These are phyloP conservation scores for Globisporangium abappressorium DNA, from an alignment of 352 stramenopile genomes.

Conservation along the genomic window DNA sequence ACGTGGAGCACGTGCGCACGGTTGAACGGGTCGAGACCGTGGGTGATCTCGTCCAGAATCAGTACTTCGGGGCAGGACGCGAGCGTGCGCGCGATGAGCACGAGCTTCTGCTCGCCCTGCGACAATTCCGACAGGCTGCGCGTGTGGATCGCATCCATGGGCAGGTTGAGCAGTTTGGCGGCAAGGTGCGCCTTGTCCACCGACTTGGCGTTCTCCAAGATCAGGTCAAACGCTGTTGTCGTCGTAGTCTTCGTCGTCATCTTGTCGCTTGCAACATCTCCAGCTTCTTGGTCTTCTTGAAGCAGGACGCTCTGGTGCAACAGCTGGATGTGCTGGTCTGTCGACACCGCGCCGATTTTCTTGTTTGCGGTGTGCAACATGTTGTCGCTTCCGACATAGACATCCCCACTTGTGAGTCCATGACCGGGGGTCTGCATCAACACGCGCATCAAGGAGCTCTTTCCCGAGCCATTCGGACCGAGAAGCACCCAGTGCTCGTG, in stretches of 20 bases:
- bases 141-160: conserved; percentile 22
- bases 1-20: conserved; percentile 72
- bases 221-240: conserved; percentile 31
- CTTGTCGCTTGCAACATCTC: conserved; percentile 11
- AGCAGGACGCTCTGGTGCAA: conserved; percentile 39
- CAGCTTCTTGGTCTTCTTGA: conserved; percentile 2
- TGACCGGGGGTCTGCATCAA: conserved; percentile 60
- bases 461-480: conserved; percentile 71
- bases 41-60: conserved; percentile 91
- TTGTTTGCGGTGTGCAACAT: conserved; percentile 4
- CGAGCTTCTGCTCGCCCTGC: conserved; percentile 91
- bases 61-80: conserved; percentile 71
- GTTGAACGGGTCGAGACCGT: conserved; percentile 88
- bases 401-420: conserved; percentile 39
- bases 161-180: conserved; percentile 35
- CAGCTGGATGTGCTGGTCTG: conserved; percentile 87
- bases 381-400: conserved; percentile 27
- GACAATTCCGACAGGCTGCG: conserved; percentile 74
- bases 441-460: conserved; percentile 75
- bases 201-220: conserved; percentile 41
- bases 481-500: conserved; percentile 69
- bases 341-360: conserved; percentile 79
- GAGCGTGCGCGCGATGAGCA: conserved; percentile 84
- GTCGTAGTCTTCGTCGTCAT: not conserved
- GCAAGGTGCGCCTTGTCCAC: conserved; percentile 30